Percentiles rank a stretch among this genome's conserved stretches.
These are phyloP conservation scores for Paecilomyces sp. DNA, from an alignment of 2,329 filamentous ascomycete species.

Conservation along the genomic window DNA sequence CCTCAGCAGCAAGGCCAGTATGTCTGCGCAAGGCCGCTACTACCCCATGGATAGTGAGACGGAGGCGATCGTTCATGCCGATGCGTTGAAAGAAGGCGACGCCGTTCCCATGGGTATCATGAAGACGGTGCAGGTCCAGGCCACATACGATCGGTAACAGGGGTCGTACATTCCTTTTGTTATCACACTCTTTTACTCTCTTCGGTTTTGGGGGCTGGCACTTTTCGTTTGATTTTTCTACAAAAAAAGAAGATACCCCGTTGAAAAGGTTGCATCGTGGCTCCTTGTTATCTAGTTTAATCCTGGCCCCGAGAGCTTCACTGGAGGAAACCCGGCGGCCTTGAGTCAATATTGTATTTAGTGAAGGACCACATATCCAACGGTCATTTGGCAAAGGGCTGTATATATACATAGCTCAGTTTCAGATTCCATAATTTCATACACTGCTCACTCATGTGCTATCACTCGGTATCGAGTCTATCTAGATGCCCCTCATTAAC, in stretches of 20 bases:
- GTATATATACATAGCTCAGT: too few species aligned
- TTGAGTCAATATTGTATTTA: too few species aligned
- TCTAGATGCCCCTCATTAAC: too few species aligned
- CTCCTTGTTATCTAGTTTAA: too few species aligned
- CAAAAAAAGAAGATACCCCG: neutral
- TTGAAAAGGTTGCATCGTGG: neutral
- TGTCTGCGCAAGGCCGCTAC: neutral
- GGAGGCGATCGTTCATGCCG: conserved; percentile 1
- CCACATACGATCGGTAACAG: neutral
- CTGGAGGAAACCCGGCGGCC: too few species aligned
- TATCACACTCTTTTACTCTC: neutral
- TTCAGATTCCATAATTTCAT: too few species aligned
- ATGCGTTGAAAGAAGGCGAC: neutral
- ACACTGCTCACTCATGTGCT: too few species aligned
- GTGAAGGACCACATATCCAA: too few species aligned
- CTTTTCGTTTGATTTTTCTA: neutral
- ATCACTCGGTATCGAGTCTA: too few species aligned
- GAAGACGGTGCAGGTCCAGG: neutral
- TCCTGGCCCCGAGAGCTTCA: too few species aligned
- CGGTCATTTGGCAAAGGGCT: too few species aligned
- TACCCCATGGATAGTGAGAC: neutral
- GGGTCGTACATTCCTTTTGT: neutral
- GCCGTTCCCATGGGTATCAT: neutral
- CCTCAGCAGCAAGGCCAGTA: neutral
- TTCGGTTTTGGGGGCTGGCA: neutral